These are phyloP conservation scores for Pythium guiyangense DNA, from an alignment of 352 stramenopile species.

Conservation along the genomic window DNA sequence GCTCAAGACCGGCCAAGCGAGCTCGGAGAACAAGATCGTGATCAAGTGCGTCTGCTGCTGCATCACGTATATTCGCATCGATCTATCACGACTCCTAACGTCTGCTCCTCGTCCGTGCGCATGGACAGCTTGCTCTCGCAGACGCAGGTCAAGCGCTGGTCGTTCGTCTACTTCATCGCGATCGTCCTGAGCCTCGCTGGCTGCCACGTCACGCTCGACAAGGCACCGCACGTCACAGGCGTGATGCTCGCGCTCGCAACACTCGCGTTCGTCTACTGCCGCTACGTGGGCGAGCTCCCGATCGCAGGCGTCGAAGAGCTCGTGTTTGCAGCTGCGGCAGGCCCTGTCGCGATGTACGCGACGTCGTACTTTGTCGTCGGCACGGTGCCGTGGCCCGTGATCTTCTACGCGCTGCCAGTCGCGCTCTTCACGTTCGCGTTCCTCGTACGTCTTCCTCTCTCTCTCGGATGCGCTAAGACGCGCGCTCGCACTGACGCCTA, in stretches of 20 bases:
- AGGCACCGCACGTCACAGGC: constrained; percentile 26
- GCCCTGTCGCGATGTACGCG: constrained; percentile 51
- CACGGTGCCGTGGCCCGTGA: constrained; percentile 31
- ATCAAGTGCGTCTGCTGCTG: constrained; percentile 44
- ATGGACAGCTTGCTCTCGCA: constrained; percentile 52
- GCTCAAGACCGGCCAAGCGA: constrained; percentile 18
- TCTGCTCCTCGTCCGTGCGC: background rate
- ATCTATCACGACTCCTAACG: background rate
- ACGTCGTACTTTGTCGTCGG: constrained; percentile 49
- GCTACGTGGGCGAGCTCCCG: constrained; percentile 21
- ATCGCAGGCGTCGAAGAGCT: constrained; percentile 51
- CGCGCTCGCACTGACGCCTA: background rate
- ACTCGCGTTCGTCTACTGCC: constrained; percentile 56
- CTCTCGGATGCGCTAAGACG: too few species aligned
- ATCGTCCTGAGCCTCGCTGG: constrained; percentile 34
- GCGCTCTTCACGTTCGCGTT: constrained; percentile 57
- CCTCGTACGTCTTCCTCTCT: constrained; percentile 25
- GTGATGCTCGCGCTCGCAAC: constrained; percentile 26
- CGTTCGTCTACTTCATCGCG: constrained; percentile 43
- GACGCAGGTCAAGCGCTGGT: constrained; percentile 71
- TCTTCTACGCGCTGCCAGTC: constrained; percentile 53
- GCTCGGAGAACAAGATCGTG: constrained; percentile 44
- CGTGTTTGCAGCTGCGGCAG: constrained; percentile 35
- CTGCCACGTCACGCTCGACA: constrained; percentile 35
- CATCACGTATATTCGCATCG: background rate